Evolutionary conservation across 192 early-diverging fungal species (phyloP).

Genomic region (Rhizoclosmatium globosum): DNA sequence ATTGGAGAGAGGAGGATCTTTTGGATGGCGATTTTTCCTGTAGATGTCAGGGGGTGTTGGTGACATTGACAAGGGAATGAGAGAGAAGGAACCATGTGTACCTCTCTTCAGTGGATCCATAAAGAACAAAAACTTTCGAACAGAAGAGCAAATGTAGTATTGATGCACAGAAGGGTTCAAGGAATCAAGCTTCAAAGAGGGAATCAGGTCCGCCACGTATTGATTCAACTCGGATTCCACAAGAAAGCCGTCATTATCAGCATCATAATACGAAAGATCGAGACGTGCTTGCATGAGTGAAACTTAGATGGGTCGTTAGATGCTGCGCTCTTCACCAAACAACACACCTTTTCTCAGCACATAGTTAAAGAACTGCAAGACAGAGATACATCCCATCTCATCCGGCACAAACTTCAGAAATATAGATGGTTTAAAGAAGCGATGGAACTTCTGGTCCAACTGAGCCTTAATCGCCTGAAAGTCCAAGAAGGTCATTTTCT

Average conservation of each 20-base stretch:
- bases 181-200: slow-evolving; percentile 47
- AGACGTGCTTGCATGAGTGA: slow-evolving; percentile 56
- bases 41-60: not conserved
- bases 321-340: not conserved
- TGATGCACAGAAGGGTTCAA: slow-evolving; percentile 42
- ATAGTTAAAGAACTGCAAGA: slow-evolving; percentile 54
- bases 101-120: slow-evolving; percentile 56
- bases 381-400: slow-evolving; percentile 40
- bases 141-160: slow-evolving; percentile 60
- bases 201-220: slow-evolving; percentile 60
- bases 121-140: slow-evolving; percentile 63
- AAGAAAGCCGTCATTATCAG: slow-evolving; percentile 54
- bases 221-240: slow-evolving; percentile 55
- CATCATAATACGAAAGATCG: slow-evolving; percentile 54
- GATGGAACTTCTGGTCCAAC: slow-evolving; percentile 45
- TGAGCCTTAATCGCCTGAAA: slow-evolving; percentile 26
- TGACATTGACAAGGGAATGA: not conserved
- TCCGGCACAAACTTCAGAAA: slow-evolving; percentile 51
- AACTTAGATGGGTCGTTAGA: slow-evolving; percentile 38
- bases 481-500: slow-evolving; percentile 45
- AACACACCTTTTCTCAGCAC: slow-evolving; percentile 56
- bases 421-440: slow-evolving; percentile 46
- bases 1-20: slow-evolving; percentile 59
- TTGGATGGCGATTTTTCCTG: slow-evolving; percentile 56
- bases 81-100: slow-evolving; percentile 18